Evolutionary conservation across 2,329 filamentous ascomycete genomes (phyloP), one percentile per base, ranked within the genome.

Genomic region (Paecilomyces fulvus): DNA sequence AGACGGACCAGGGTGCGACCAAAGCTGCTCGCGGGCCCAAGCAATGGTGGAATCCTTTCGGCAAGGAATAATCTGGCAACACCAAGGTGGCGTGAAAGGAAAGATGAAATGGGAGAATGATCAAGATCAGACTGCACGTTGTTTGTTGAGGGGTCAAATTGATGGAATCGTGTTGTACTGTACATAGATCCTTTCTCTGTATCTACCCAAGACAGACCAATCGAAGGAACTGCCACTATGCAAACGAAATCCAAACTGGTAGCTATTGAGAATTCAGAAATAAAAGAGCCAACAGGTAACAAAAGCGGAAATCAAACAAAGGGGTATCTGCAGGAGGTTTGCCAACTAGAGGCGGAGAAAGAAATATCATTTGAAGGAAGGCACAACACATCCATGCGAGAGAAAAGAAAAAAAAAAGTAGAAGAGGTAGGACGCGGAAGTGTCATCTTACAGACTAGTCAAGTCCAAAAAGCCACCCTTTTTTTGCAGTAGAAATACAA

Each of bases 21-120:
- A 37, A 25, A 30, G 20, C 37, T 50, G 37, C 46, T 14, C 48
- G 33, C 51, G 55, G 55, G 55, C 55, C 8, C 30, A 58, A 37
- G 21, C 14, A 14, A 23, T 30, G 17, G 21, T n/a, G 3, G 6
- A 46, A 23, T 28, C 25, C 25, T 28, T 33, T 23, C 33, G 17
- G 30, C 21, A 37, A 53, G n/a, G 33, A 43, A n/a, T 50, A 25
- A 25, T 8, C 5, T 20, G n/a, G 30, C n/a, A 17, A 43, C n/a
- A 17, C 33, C 14, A 6, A 8, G 5, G 7, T 11, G n/a, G 12
- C 14, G 33, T 37, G 33, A n/a, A 7, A 7, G 5, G 33, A 7
- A 14, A n/a, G 12, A 9, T 43, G 50, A 25, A 52, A 30, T 20
- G 50, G 11, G 25, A 52, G 17, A 43, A 1, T 1, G 9, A n/a